Percentiles rank a stretch among this genome's conserved stretches.
Evolutionary conservation across 192 early-diverging fungal species (phyloP).

Genomic region (Geranomyces michiganensis): DNA sequence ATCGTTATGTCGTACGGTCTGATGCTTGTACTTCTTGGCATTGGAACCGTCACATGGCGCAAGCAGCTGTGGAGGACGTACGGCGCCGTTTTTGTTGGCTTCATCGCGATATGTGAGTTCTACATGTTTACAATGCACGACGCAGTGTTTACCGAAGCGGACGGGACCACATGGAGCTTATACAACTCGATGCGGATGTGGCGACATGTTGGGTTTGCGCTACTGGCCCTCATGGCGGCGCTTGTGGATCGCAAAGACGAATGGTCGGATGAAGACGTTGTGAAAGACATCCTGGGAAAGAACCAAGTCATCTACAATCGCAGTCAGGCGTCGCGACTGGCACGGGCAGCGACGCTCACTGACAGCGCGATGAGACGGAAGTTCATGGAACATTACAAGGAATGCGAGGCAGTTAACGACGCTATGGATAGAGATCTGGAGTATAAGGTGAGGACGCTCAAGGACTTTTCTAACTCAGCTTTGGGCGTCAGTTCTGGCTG

Average conservation of each 20-base stretch:
- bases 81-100: slow-evolving; percentile 4
- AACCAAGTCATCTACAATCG: slow-evolving; percentile 37
- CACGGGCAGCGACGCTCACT: slow-evolving; percentile 33
- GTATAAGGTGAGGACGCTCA: slow-evolving; percentile 33
- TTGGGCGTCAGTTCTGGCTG: background rate
- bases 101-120: slow-evolving; percentile 13
- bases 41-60: slow-evolving; percentile 22
- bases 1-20: slow-evolving; percentile 22
- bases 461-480: background rate
- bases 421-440: slow-evolving; percentile 30
- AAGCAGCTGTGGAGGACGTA: slow-evolving; percentile 31
- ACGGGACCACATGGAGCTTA: background rate
- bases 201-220: slow-evolving; percentile 25
- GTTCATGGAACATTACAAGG: slow-evolving; percentile 40
- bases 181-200: background rate
- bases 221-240: slow-evolving; percentile 18
- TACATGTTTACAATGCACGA: slow-evolving; percentile 19
- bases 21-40: slow-evolving; percentile 18
- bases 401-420: slow-evolving; percentile 32
- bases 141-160: background rate
- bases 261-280: slow-evolving; percentile 37
- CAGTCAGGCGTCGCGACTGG: slow-evolving; percentile 28
- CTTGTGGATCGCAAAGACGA: slow-evolving; percentile 20
- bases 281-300: slow-evolving; percentile 35
- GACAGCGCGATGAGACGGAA: slow-evolving; percentile 27